Evolutionary conservation across 2,329 filamentous ascomycete species (phyloP).

Genomic region (Ceratocystis ficicola): DNA sequence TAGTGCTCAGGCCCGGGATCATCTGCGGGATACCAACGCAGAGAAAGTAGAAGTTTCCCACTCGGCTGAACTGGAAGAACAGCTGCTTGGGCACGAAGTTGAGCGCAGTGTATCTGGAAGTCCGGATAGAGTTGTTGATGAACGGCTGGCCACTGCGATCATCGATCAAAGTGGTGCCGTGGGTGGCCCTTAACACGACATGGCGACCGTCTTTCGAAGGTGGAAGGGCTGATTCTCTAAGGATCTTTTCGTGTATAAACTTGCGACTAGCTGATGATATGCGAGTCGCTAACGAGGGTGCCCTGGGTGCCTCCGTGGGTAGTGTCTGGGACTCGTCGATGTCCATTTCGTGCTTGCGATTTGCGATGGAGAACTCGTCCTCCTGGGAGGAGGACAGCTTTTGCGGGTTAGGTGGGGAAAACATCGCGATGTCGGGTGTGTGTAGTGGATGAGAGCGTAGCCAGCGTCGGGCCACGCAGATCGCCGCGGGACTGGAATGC

Average conservation of each 20-base stretch:
- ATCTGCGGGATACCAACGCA: conserved; percentile 74
- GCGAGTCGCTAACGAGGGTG: conserved; percentile 5
- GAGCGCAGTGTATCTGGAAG: conserved; percentile 70
- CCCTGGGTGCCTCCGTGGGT: neutral
- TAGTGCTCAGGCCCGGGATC: conserved; percentile 62
- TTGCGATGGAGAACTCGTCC: conserved; percentile 19
- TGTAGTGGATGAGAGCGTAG: neutral
- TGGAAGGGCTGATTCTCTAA: conserved; percentile 55
- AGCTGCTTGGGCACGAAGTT: conserved; percentile 79
- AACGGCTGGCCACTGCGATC: conserved; percentile 39
- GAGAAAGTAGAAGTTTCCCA: conserved; percentile 81
- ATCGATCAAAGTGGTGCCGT: conserved; percentile 36
- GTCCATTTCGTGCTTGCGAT: conserved; percentile 17
- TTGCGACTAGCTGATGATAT: conserved; percentile 8
- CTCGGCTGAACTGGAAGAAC: conserved; percentile 71
- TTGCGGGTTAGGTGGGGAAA: conserved; percentile 14
- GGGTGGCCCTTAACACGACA: conserved; percentile 34
- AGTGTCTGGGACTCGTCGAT: conserved; percentile 1
- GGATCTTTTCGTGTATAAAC: conserved; percentile 36
- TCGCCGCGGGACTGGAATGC: neutral
- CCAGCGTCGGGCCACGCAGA: neutral
- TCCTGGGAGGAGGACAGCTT: conserved; percentile 22
- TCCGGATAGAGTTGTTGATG: conserved; percentile 57
- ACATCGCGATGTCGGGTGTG: conserved; percentile 2
- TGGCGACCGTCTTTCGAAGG: conserved; percentile 58